Evolutionary conservation across 345 rosid species (phyloP).

Genomic region (Geranium rotundifolium): DNA sequence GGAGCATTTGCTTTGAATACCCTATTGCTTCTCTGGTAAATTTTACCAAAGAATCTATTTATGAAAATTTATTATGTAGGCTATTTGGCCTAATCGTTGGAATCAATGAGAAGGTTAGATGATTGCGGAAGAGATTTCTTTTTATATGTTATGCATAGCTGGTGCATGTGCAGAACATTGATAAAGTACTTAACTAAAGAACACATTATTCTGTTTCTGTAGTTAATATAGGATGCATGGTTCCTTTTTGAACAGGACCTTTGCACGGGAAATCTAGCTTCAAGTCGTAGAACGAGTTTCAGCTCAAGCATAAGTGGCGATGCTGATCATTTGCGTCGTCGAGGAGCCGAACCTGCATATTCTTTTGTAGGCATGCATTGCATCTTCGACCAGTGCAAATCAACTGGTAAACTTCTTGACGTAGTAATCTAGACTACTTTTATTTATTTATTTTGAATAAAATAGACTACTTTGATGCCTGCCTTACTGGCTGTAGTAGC

Average conservation of each 20-base stretch:
- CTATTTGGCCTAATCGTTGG: too few species aligned
- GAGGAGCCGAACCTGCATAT: conserved; percentile 65
- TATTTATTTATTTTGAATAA: too few species aligned
- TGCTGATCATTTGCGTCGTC: conserved; percentile 41
- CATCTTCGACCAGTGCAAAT: conserved; percentile 91
- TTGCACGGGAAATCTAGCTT: conserved; percentile 43
- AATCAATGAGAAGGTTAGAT: not conserved
- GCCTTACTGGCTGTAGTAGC: not conserved
- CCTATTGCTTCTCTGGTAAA: too few species aligned
- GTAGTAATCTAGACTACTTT: not conserved
- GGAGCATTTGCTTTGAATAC: too few species aligned
- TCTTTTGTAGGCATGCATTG: conserved; percentile 98
- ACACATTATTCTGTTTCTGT: not conserved
- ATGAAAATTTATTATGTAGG: too few species aligned
- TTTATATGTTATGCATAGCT: not conserved
- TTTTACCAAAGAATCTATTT: too few species aligned
- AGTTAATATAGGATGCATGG: conserved; percentile 4
- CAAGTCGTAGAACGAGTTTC: conserved; percentile 70
- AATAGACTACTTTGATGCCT: conserved; percentile 2
- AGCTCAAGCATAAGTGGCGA: conserved; percentile 83
- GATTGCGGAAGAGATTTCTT: not conserved
- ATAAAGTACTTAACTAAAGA: not conserved
- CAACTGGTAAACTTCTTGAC: conserved; percentile 45
- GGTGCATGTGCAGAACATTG: not conserved
- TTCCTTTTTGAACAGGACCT: conserved; percentile 44